phyloP scores from a whole-genome alignment of 2,329 filamentous ascomycete species.

The Fusarium sp. region DNA sequence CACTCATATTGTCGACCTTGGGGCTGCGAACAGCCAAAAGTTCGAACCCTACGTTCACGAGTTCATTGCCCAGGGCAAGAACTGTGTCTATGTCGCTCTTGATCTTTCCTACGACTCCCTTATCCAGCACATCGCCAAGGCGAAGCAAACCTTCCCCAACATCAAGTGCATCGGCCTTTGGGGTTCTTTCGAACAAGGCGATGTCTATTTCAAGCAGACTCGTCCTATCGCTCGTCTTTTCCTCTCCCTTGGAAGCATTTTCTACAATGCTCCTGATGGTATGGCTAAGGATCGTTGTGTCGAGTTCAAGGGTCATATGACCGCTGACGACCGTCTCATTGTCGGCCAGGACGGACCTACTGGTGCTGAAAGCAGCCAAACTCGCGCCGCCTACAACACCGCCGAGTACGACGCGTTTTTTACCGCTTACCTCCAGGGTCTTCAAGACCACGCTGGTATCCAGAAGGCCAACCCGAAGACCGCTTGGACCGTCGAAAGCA shows the following conservation, averaged over 20 bases:
- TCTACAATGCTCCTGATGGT: conserved; percentile 42
- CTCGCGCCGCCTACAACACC: conserved; percentile 29
- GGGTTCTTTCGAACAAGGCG: conserved; percentile 42
- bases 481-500: conserved; percentile 24
- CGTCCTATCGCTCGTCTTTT: conserved; percentile 21
- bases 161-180: conserved; percentile 37
- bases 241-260: conserved; percentile 40
- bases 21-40: conserved; percentile 40
- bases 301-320: conserved; percentile 34
- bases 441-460: conserved; percentile 35
- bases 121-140: conserved; percentile 21
- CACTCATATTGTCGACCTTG: conserved; percentile 42
- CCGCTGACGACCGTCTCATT: conserved; percentile 25
- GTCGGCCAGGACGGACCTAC: conserved; percentile 39
- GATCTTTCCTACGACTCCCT: conserved; percentile 35
- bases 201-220: conserved; percentile 33
- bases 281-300: conserved; percentile 36
- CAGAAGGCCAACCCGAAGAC: not conserved
- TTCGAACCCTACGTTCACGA: conserved; percentile 40
- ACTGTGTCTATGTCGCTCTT: conserved; percentile 38
- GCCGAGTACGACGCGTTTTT: conserved; percentile 37
- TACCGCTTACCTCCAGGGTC: conserved; percentile 24
- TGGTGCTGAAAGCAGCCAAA: not conserved
- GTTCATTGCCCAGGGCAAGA: conserved; percentile 36
- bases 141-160: conserved; percentile 33